phyloP scores from a whole-genome alignment of 306 rosid species.

The Mucuna pruriens region DNA sequence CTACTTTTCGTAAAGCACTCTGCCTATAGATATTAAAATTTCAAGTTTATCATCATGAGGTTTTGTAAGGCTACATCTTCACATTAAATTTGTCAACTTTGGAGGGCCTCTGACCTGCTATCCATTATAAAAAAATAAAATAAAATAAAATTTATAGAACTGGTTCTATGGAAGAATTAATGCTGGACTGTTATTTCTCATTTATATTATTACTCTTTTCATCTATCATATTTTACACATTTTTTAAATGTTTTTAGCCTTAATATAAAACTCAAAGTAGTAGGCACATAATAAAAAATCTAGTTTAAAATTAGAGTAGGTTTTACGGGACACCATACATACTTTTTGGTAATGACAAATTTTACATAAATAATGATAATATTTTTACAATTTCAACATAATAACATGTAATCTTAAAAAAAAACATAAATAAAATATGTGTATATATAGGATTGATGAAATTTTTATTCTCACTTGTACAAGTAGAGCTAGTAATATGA shows the following conservation, averaged over 20 bases:
- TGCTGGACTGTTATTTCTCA: not conserved
- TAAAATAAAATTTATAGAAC: not conserved
- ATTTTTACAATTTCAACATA: not conserved
- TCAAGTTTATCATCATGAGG: not conserved
- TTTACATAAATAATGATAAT: not conserved
- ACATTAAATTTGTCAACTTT: slow-evolving; percentile 26
- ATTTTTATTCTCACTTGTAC: not conserved
- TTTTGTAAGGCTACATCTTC: not conserved
- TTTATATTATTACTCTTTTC: not conserved
- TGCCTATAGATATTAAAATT: not conserved
- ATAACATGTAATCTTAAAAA: too few species aligned
- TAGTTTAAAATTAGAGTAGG: not conserved
- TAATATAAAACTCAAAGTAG: not conserved
- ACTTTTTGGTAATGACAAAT: not conserved
- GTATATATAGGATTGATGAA: not conserved
- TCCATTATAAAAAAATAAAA: not conserved
- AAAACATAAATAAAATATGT: not conserved
- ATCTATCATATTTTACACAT: not conserved
- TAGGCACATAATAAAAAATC: not conserved
- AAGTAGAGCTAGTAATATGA: too few species aligned
- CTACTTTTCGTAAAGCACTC: not conserved
- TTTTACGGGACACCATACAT: not conserved
- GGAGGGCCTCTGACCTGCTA: not conserved
- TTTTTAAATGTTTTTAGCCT: not conserved
- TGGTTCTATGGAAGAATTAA: not conserved